Evolutionary conservation across 2,329 filamentous ascomycete species (phyloP), one percentile per base, ranked within the genome.

Genomic region (Cytospora mali): DNA sequence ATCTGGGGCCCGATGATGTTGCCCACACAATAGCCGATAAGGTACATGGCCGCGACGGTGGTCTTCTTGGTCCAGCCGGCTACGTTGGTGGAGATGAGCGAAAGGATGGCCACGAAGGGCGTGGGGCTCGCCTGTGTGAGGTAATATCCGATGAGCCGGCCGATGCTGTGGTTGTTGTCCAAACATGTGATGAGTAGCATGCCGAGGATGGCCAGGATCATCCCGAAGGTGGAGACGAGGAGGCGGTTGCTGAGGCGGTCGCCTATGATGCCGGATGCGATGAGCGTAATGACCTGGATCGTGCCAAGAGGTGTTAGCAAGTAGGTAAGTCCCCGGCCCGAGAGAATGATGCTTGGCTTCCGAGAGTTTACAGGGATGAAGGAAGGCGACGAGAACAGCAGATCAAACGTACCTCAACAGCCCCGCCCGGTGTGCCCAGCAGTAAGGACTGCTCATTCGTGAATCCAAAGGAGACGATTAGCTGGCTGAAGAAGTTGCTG

Each of bases 181-280:
- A 90, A 75, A 2, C 84, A 84, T 11, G 88, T 82, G 62, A 90
- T 86, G n/a, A 90, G 78, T 1, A 87, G 75, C 76, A 88, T 82
- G 49, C 87, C 87, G 1, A 88, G 62, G n/a, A 87, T 82, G 0
- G 82, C 74, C 4, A 81, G 66, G 11, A 82, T 66, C 6, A 88
- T 74, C 0, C 85, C 85, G 2, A 73, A 75, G 16, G 80, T 78
- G 65, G 81, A 80, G 52, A 86, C 77, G 1, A 89, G 75, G 48
- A 89, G 77, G 10, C 87, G 81, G 66, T 88, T 83, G 21, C 80
- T 77, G 52, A 79, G 80, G 25, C 75, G 77, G 67, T 88, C 84
- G 51, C 86, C 85, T 0, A 87, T 74, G 68, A 81, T 84, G 10
- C 73, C 74, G 9, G 66, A 69, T 28, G 51, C 42, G 3, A 72